Evolutionary conservation across 495 filamentous ascomycete species (phyloP), one percentile per base, ranked within the genome.

Genomic region (Lindgomyces ingoldianus): DNA sequence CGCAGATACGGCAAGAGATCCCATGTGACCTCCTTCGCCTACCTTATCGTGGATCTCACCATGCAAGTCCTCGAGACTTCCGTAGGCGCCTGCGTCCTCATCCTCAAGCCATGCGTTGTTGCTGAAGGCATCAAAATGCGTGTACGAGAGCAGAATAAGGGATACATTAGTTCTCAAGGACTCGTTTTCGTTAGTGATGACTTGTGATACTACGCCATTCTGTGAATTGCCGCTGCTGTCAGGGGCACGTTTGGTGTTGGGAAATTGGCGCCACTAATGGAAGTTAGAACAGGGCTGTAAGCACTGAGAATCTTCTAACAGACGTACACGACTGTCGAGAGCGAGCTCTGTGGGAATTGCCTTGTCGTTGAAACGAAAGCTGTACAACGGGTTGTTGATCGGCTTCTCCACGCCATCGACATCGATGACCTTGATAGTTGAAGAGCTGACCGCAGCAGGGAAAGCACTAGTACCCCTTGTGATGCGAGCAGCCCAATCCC

Each of bases 21-120:
- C 26, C 64, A 67, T 67, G 26, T 67, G 64, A 9, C 64, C 64
- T 3, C 48, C 49, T 30, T 57, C n/a, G 29, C 64, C 64, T 6
- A 47, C 21, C 24, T 67, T 61, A 27, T 62, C 51, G n/a, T 67
- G 64, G 26, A 67, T 62, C 57, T 56, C 51, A 42, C 55, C 55
- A 49, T 67, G 64, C 25, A 62, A 18, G 25, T 60, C 49, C 21
- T 67, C 57, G 4, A 67, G 45, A 36, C 50, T 56, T 39, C 57
- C 64, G n/a, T 66, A 66, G 22, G 10, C 19, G 1, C 56, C 63
- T 4, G 39, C 16, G 11, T 21, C 10, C 11, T 50, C 42, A 39
- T 50, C 33, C 11, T 29, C 42, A 46, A 56, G 44, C 50, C 64
- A 56, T 33, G 26, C 12, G 36, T 67, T 61, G 33, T 56, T 52